phyloP scores from a whole-genome alignment of 208 protist species.

The Crithidia fasciculata region DNA sequence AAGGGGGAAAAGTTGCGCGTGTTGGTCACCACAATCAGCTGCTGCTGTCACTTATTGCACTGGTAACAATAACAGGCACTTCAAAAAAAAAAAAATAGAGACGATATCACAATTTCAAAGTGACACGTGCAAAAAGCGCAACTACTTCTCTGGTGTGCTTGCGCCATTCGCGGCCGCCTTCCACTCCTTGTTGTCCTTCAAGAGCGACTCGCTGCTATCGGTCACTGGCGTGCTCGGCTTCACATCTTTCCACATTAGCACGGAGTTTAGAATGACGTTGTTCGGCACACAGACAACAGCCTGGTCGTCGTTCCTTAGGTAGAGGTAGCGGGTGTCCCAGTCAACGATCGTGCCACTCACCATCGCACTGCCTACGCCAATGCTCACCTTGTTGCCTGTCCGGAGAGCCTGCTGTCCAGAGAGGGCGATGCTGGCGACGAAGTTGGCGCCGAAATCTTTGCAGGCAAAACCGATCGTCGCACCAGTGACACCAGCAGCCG shows the following conservation, averaged over 20 bases:
- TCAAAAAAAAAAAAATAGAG: slow-evolving; percentile 1
- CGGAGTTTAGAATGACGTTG: slow-evolving; percentile 77
- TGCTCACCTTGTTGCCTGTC: slow-evolving; percentile 63
- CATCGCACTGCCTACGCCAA: slow-evolving; percentile 50
- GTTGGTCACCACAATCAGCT: no score
- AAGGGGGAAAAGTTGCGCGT: no score
- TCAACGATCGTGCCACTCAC: slow-evolving; percentile 61
- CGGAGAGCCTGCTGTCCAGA: slow-evolving; percentile 64
- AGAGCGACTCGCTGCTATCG: not conserved
- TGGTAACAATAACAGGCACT: no score
- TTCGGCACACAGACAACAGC: slow-evolving; percentile 71
- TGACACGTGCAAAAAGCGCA: not conserved
- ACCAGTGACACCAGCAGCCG: slow-evolving; percentile 79
- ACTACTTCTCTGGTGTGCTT: not conserved
- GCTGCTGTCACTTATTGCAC: no score
- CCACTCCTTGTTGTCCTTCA: slow-evolving; percentile 38
- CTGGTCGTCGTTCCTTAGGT: slow-evolving; percentile 60
- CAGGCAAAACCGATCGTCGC: slow-evolving; percentile 86
- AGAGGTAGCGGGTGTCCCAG: slow-evolving; percentile 87
- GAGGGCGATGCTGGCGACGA: slow-evolving; percentile 81
- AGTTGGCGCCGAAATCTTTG: slow-evolving; percentile 85
- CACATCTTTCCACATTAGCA: slow-evolving; percentile 58
- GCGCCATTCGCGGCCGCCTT: slow-evolving; percentile 28
- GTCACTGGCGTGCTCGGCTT: not conserved
- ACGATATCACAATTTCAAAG: not conserved